Percentiles rank a stretch among this genome's conserved stretches.
Evolutionary conservation across 2,329 filamentous ascomycete species (phyloP).

Genomic region (Akanthomyces lecanii): DNA sequence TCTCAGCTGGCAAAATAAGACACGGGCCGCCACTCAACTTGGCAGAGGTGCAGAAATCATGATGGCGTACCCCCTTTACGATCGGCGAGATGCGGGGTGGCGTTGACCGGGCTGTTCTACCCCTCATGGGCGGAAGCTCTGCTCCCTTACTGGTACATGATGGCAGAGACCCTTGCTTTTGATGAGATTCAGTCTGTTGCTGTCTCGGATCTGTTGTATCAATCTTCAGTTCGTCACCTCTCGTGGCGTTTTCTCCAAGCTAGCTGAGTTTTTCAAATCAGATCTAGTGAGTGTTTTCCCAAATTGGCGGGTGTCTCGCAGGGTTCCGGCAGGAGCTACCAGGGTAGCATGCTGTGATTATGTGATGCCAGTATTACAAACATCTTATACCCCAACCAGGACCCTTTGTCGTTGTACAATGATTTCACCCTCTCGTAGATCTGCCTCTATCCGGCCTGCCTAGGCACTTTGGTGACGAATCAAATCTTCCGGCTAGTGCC

Average conservation of each 20-base stretch:
- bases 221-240: background rate
- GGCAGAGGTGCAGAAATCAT: background rate
- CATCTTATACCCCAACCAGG: background rate
- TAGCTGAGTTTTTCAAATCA: background rate
- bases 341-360: background rate
- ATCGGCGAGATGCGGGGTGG: background rate
- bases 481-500: background rate
- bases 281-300: background rate
- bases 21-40: background rate
- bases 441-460: background rate
- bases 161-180: background rate
- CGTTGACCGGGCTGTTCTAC: background rate
- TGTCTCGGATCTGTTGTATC: background rate
- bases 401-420: background rate
- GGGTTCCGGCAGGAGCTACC: background rate
- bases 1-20: background rate
- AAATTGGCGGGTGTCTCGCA: too few relatives aligned
- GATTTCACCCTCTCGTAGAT: conserved; percentile 4
- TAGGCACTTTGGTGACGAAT: background rate
- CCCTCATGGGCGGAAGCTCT: background rate
- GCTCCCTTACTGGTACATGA: too few relatives aligned
- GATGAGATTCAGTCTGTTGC: background rate
- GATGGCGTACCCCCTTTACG: background rate
- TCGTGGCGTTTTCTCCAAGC: too few relatives aligned
- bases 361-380: background rate